Conservation (phyloP, 768 basidiomycete genomes). For the Chalciporus chontae region DNA sequence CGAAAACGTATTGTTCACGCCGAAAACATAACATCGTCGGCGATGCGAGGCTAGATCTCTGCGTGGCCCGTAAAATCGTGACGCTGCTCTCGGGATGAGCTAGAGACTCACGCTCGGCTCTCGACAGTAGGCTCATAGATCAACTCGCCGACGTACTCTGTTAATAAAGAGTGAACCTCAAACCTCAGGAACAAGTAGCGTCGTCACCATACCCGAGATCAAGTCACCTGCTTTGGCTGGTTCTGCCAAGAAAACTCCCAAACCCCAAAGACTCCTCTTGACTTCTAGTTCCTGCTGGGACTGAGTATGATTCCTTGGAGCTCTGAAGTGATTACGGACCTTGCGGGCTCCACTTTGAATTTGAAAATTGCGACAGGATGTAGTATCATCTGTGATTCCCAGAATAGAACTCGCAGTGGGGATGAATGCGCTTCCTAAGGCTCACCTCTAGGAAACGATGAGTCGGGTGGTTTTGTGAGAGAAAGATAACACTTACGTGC, state of each 20-base stretch:
- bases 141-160: constrained; percentile 69
- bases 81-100: not conserved
- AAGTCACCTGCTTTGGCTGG: constrained; percentile 42
- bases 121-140: constrained; percentile 46
- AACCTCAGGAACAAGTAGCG: not conserved
- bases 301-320: constrained; percentile 4
- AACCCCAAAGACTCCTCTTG: constrained; percentile 44
- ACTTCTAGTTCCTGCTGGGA: constrained; percentile 39
- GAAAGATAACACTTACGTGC: constrained; percentile 38
- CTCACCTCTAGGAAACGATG: constrained; percentile 24
- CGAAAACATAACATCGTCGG: constrained; percentile 60
- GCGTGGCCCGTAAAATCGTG: not conserved
- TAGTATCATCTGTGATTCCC: constrained; percentile 26
- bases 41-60: constrained; percentile 46
- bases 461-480: not conserved
- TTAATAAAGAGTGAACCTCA: not conserved
- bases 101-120: constrained; percentile 46
- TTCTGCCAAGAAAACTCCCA: constrained; percentile 53
- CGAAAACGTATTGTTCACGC: constrained; percentile 41
- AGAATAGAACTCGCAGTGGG: not conserved
- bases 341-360: constrained; percentile 46
- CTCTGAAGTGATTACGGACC: constrained; percentile 27
- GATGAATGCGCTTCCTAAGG: not conserved
- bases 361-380: constrained; percentile 44
- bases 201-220: constrained; percentile 36